phyloP scores from a whole-genome alignment of 176 grass and related monocot species.

The Oryza brachyantha region DNA sequence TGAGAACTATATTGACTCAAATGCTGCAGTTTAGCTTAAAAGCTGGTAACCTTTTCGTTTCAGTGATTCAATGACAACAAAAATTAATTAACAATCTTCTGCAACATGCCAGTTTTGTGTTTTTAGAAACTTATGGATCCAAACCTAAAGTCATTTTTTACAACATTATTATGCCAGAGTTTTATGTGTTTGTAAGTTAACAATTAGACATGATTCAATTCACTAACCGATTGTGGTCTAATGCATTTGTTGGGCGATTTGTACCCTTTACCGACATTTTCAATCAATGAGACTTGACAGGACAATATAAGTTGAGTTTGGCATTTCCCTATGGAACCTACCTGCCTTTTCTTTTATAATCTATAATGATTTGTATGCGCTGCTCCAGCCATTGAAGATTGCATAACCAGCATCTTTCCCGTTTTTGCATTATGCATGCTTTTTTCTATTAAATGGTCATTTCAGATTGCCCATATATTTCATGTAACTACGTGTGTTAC shows the following conservation, averaged over 20 bases:
- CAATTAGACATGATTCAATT: not conserved
- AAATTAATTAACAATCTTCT: not conserved
- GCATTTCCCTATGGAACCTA: not conserved
- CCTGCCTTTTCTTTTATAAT: slow-evolving; percentile 6
- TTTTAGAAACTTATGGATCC: not conserved
- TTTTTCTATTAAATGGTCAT: not conserved
- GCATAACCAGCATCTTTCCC: not conserved
- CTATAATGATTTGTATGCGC: not conserved
- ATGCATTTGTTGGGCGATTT: not conserved
- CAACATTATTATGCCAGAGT: not conserved
- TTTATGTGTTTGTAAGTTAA: not conserved
- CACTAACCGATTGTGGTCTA: not conserved
- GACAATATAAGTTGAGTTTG: not conserved
- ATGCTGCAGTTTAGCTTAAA: slow-evolving; percentile 1
- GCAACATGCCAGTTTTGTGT: not conserved
- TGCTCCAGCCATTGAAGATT: not conserved
- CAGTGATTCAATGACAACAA: not conserved
- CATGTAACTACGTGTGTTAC: not conserved
- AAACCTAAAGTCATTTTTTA: not conserved
- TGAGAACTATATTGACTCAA: not conserved
- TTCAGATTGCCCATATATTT: not conserved
- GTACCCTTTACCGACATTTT: not conserved
- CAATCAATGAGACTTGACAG: not conserved
- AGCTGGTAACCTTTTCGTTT: not conserved
- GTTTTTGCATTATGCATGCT: not conserved